These are phyloP conservation scores for Botrytis porri DNA, from an alignment of 2,329 filamentous ascomycete genomes.

Conservation along the genomic window DNA sequence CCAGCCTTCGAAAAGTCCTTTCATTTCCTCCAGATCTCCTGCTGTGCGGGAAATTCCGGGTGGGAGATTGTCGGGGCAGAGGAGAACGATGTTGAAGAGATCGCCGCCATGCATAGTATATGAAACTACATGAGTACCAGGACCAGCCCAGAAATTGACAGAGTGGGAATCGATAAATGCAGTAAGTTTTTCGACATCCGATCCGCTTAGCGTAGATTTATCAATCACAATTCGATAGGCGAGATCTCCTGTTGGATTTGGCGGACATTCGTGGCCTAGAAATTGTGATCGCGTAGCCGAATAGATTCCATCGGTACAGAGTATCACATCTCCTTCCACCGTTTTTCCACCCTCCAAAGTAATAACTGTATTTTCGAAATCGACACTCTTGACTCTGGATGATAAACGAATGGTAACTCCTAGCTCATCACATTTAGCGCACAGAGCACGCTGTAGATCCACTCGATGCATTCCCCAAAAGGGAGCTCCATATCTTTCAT, in stretches of 20 bases:
- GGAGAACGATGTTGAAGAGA: slow-evolving; percentile 64
- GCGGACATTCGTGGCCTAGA: slow-evolving; percentile 46
- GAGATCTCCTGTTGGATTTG: slow-evolving; percentile 59
- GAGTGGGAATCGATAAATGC: slow-evolving; percentile 35
- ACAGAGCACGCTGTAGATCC: slow-evolving; percentile 47
- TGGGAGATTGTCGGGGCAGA: slow-evolving; percentile 62
- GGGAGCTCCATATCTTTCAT: slow-evolving; percentile 26
- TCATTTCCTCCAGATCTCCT: slow-evolving; percentile 60
- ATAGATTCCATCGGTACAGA: slow-evolving; percentile 65
- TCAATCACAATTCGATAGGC: slow-evolving; percentile 61
- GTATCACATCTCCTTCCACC: slow-evolving; percentile 52
- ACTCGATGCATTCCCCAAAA: slow-evolving; percentile 50
- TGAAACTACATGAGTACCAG: slow-evolving; percentile 51
- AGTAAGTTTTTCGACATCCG: slow-evolving; percentile 53
- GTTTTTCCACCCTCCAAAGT: slow-evolving; percentile 32
- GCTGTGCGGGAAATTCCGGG: slow-evolving; percentile 49
- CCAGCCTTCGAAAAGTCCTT: slow-evolving; percentile 57
- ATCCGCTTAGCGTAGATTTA: slow-evolving; percentile 42
- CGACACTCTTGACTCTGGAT: slow-evolving; percentile 38
- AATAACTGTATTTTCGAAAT: slow-evolving; percentile 28
- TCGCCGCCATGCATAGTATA: slow-evolving; percentile 59
- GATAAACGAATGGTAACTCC: slow-evolving; percentile 43
- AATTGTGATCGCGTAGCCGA: slow-evolving; percentile 53
- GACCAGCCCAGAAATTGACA: slow-evolving; percentile 50
- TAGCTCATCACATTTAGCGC: slow-evolving; percentile 40